A percentile compares a stretch with the other conserved stretches of the same genome.
Evolutionary conservation across 768 basidiomycete genomes (phyloP).

Genomic region (Collybiopsis luxurians): DNA sequence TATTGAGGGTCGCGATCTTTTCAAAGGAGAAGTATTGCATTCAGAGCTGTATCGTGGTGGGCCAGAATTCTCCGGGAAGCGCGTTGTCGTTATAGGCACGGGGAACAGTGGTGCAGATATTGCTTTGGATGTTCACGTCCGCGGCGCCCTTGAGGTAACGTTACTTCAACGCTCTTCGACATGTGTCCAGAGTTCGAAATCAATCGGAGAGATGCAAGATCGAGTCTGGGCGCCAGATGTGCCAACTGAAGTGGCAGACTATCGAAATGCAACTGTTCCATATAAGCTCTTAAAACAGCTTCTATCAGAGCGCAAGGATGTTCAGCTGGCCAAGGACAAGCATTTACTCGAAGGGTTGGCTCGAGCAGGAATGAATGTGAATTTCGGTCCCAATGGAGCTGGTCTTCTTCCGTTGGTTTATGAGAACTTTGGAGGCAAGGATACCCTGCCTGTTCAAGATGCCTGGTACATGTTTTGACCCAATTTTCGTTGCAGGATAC

Average conservation of each 20-base stretch:
- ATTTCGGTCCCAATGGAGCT: conserved; percentile 29
- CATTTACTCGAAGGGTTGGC: conserved; percentile 31
- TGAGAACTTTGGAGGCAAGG: conserved; percentile 31
- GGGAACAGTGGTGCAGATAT: conserved; percentile 37
- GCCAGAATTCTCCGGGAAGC: conserved; percentile 26
- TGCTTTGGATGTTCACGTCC: conserved; percentile 31
- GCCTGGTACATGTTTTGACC: not conserved
- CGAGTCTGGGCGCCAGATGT: conserved; percentile 16
- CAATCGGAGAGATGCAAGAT: not conserved
- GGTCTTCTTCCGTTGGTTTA: conserved; percentile 26
- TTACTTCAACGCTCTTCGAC: conserved; percentile 42
- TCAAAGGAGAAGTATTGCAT: conserved; percentile 31
- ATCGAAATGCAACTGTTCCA: conserved; percentile 13
- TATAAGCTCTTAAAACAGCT: conserved; percentile 10
- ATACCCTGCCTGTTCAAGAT: not conserved
- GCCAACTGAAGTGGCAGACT: conserved; percentile 21
- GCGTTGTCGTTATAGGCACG: conserved; percentile 38
- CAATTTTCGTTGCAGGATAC: not conserved
- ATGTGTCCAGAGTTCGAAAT: conserved; percentile 21
- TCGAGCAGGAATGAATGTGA: conserved; percentile 35
- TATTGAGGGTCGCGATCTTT: conserved; percentile 21
- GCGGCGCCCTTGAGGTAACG: conserved; percentile 31
- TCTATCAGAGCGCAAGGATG: conserved; percentile 5
- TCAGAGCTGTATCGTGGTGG: conserved; percentile 24
- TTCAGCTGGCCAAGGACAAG: conserved; percentile 22